A percentile compares a stretch with the other conserved stretches of the same genome.
phyloP scores from a whole-genome alignment of 305 asterid species.

The Solanum chacoense region DNA sequence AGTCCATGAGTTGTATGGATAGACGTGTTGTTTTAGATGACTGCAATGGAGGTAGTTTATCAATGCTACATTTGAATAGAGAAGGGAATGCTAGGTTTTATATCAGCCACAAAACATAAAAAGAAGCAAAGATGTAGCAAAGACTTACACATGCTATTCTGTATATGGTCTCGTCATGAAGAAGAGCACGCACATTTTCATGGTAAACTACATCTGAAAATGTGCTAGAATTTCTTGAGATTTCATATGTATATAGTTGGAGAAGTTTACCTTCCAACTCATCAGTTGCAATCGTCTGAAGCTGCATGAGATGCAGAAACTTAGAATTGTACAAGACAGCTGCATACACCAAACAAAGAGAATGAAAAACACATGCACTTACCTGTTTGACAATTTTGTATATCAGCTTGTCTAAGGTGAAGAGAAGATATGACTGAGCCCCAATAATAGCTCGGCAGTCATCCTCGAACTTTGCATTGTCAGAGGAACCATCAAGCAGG shows the following conservation, averaged over 20 bases:
- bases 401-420: conserved; percentile 92
- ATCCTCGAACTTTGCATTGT: conserved; percentile 84
- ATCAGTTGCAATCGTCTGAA: conserved; percentile 61
- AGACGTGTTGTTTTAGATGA: conserved; percentile 33
- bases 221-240: conserved; percentile 43
- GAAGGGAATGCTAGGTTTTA: not conserved
- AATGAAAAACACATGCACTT: not conserved
- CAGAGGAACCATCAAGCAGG: conserved; percentile 78
- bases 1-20: conserved; percentile 77
- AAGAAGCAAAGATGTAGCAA: not conserved
- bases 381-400: conserved; percentile 91
- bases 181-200: conserved; percentile 60
- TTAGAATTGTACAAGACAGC: not conserved
- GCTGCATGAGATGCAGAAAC: conserved; percentile 27
- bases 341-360: not conserved
- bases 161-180: conserved; percentile 74
- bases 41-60: conserved; percentile 30
- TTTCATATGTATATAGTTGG: conserved; percentile 76
- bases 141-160: conserved; percentile 75
- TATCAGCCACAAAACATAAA: not conserved
- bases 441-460: conserved; percentile 92
- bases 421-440: conserved; percentile 77
- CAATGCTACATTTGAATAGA: not conserved
- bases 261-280: conserved; percentile 71
- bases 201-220: conserved; percentile 59